Conservation (phyloP, 441 rosid species). For the Pelargonium citronellum region DNA sequence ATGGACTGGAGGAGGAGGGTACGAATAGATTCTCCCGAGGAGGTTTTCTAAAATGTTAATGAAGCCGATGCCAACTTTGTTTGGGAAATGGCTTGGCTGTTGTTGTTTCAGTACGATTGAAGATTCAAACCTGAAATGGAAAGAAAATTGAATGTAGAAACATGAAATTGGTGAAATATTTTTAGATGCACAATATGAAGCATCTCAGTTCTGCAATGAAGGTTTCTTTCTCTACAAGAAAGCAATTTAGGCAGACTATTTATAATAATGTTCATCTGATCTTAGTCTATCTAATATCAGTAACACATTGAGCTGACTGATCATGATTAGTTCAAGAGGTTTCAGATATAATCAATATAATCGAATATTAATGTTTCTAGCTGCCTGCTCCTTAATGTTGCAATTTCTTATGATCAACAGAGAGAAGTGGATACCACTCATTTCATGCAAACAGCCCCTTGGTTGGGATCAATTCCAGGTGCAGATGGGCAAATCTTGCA, state of each 20-base stretch:
- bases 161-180: background rate
- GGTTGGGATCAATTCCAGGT: slow-evolving; percentile 86
- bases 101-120: background rate
- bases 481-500: slow-evolving; percentile 81
- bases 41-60: too few species aligned
- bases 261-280: background rate
- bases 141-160: too few species aligned
- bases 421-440: slow-evolving; percentile 81
- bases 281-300: background rate
- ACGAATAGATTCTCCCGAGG: too few species aligned
- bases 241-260: background rate
- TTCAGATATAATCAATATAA: slow-evolving; percentile 15
- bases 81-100: too few species aligned
- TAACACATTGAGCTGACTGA: slow-evolving; percentile 6
- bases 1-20: too few species aligned
- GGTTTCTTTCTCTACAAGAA: background rate
- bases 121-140: background rate
- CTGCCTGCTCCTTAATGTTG: slow-evolving; percentile 24
- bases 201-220: background rate
- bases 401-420: slow-evolving; percentile 39
- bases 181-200: background rate
- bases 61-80: too few species aligned
- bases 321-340: slow-evolving; percentile 9
- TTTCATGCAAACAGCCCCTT: slow-evolving; percentile 95
- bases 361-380: slow-evolving; percentile 13